Conservation (phyloP, 2,329 filamentous ascomycete species). For the Waltergamsia citrina region DNA sequence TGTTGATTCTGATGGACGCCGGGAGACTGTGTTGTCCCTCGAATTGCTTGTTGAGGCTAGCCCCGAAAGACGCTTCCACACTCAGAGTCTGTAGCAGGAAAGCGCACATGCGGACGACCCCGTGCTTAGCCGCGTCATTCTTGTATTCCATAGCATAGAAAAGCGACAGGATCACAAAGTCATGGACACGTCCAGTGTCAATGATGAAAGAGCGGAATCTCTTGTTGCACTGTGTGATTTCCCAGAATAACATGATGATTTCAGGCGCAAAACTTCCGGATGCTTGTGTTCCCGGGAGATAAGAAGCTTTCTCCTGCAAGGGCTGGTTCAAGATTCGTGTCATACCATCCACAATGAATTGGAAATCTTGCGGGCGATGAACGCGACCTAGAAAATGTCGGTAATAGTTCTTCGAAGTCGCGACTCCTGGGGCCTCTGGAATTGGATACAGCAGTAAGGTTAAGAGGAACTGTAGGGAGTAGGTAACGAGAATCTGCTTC, state of each 20-base stretch:
- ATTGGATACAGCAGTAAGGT: slow-evolving; percentile 80
- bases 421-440: slow-evolving; percentile 59
- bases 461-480: slow-evolving; percentile 84
- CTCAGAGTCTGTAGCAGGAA: slow-evolving; percentile 93
- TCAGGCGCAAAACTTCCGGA: slow-evolving; percentile 83
- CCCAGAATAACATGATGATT: slow-evolving; percentile 96
- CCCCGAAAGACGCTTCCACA: slow-evolving; percentile 82
- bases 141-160: slow-evolving; percentile 92
- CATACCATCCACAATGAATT: slow-evolving; percentile 94
- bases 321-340: slow-evolving; percentile 86
- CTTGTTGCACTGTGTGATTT: slow-evolving; percentile 94
- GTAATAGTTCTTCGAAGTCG: slow-evolving; percentile 79
- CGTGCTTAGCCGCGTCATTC: slow-evolving; percentile 77
- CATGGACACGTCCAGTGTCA: slow-evolving; percentile 85
- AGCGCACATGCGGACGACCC: slow-evolving; percentile 92
- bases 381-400: slow-evolving; percentile 85
- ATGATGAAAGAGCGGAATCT: slow-evolving; percentile 94
- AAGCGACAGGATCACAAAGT: slow-evolving; percentile 81
- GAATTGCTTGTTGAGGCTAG: slow-evolving; percentile 82
- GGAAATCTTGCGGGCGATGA: slow-evolving; percentile 91
- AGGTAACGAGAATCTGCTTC: slow-evolving; percentile 83
- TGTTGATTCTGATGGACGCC: slow-evolving; percentile 66
- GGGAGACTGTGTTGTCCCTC: slow-evolving; percentile 84
- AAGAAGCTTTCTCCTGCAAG: slow-evolving; percentile 78
- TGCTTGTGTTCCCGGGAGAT: slow-evolving; percentile 76